Percentiles rank a stretch among this genome's conserved stretches.
phyloP scores from a whole-genome alignment of 2,329 filamentous ascomycete genomes.

The Teratosphaeria epicoccoides region DNA sequence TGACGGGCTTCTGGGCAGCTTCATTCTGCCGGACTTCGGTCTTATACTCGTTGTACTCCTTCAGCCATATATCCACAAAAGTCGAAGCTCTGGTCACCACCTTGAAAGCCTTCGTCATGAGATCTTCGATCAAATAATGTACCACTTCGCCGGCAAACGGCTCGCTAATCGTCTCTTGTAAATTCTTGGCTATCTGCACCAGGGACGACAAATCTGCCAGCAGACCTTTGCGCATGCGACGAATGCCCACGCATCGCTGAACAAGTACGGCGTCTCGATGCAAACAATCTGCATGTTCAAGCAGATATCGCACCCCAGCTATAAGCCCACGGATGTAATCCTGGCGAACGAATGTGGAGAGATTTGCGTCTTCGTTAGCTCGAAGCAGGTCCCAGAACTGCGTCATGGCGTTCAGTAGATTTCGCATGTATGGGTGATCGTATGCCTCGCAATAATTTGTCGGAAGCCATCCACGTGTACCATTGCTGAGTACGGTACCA shows the following conservation, averaged over 20 bases:
- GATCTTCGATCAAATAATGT: constrained; percentile 76
- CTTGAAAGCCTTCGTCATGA: constrained; percentile 87
- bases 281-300: constrained; percentile 81
- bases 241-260: constrained; percentile 62
- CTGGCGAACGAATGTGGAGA: constrained; percentile 74
- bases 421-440: constrained; percentile 76
- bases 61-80: constrained; percentile 74
- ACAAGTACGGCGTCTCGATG: constrained; percentile 70
- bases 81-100: constrained; percentile 84
- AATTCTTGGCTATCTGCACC: constrained; percentile 75
- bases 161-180: constrained; percentile 62
- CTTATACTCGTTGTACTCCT: constrained; percentile 12
- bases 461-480: constrained; percentile 85
- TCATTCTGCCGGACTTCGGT: neutral
- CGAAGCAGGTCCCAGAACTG: constrained; percentile 89
- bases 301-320: constrained; percentile 76
- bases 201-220: constrained; percentile 81
- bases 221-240: constrained; percentile 73
- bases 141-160: constrained; percentile 45
- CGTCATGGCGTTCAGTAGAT: constrained; percentile 71
- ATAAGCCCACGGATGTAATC: constrained; percentile 93
- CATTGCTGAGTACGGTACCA: constrained; percentile 76
- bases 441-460: constrained; percentile 98
- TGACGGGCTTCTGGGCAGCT: neutral
- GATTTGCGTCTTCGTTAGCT: constrained; percentile 52